Percentiles rank a stretch among this genome's conserved stretches.
Conservation (phyloP, 164 flowering plant species). For the Cinnamomum micranthum region DNA sequence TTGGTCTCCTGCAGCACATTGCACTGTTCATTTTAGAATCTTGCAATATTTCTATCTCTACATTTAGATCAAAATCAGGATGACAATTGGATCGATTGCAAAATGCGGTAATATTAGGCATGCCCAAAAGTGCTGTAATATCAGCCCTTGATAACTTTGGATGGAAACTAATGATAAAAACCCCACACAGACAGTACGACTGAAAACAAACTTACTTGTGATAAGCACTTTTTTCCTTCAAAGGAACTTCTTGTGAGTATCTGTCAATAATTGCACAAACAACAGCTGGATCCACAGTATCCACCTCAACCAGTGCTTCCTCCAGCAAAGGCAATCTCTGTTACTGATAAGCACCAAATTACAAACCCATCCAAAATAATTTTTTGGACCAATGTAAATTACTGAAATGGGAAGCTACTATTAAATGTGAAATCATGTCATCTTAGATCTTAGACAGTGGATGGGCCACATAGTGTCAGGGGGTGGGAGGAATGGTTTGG, state of each 20-base stretch:
- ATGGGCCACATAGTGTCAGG: too few relatives aligned
- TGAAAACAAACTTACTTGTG: conserved; percentile 36
- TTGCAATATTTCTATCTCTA: background rate
- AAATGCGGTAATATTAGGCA: background rate
- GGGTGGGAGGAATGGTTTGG: too few relatives aligned
- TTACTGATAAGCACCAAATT: conserved; percentile 12
- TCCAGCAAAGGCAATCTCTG: conserved; percentile 68
- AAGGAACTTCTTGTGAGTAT: conserved; percentile 44
- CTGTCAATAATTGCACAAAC: conserved; percentile 48
- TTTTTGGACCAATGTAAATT: too few relatives aligned
- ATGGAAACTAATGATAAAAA: background rate
- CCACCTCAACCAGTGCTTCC: conserved; percentile 44
- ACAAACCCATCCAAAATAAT: conserved; percentile 1
- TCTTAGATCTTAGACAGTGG: too few relatives aligned
- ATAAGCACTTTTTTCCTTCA: conserved; percentile 65
- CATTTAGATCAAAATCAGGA: background rate
- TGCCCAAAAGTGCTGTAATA: background rate
- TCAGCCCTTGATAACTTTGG: background rate
- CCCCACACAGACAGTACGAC: background rate
- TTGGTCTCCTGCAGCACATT: background rate
- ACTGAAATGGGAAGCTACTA: too few relatives aligned
- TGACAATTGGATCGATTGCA: background rate
- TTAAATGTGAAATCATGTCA: too few relatives aligned
- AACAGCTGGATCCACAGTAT: conserved; percentile 44
- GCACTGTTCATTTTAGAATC: background rate